phyloP scores from a whole-genome alignment of 495 filamentous ascomycete genomes.

The Tirmania nivea region DNA sequence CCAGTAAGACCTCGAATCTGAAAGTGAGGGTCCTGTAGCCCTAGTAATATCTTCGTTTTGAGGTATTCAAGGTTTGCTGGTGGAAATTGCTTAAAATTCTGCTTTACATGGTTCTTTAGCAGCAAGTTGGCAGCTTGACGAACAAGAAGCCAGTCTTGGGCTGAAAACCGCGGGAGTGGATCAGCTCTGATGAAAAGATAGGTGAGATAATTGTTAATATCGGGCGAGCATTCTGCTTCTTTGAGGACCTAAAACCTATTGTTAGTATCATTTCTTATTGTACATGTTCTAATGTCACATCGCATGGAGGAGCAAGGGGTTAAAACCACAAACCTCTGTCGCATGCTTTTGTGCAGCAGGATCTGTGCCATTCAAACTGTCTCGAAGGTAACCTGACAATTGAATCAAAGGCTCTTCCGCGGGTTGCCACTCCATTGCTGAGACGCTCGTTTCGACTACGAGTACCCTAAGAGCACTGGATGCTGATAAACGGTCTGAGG shows the following conservation, averaged over 20 bases:
- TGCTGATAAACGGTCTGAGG: no score
- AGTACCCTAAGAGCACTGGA: no score
- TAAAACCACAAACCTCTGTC: conserved; percentile 34
- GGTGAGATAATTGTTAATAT: conserved; percentile 91
- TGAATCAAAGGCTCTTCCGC: conserved; percentile 66
- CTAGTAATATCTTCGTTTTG: conserved; percentile 50
- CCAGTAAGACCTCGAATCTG: conserved; percentile 79
- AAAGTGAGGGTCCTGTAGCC: conserved; percentile 55
- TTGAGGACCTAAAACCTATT: conserved; percentile 54
- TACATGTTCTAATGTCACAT: not conserved
- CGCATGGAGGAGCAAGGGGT: not conserved
- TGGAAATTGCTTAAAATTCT: conserved; percentile 47
- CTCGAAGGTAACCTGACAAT: conserved; percentile 68
- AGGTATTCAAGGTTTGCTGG: conserved; percentile 48
- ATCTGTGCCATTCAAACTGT: conserved; percentile 73
- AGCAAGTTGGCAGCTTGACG: conserved; percentile 75
- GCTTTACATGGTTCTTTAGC: conserved; percentile 78
- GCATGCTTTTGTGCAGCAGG: conserved; percentile 62
- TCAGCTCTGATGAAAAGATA: conserved; percentile 62
- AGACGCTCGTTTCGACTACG: no score
- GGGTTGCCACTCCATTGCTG: conserved; percentile 75
- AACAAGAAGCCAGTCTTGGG: conserved; percentile 44
- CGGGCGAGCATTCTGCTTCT: conserved; percentile 72
- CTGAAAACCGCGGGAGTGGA: conserved; percentile 33
- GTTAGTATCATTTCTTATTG: not conserved